Evolutionary conservation across 1,139 yeast genomes (phyloP).

Genomic region (Debaryomyces nepalensis): DNA sequence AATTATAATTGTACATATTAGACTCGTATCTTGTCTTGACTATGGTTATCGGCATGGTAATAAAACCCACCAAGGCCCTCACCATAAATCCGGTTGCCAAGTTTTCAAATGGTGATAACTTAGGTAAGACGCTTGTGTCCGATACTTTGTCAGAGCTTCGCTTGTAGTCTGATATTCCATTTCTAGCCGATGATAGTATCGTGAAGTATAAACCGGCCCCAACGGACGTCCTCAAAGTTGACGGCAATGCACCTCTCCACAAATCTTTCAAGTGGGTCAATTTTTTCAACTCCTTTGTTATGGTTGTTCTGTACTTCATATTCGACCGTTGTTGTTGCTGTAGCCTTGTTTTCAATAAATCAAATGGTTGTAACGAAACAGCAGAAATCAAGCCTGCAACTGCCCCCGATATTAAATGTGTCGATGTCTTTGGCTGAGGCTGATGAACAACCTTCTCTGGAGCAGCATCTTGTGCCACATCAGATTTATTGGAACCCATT

Average conservation of each 20-base stretch:
- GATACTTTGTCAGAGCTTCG: constrained; percentile 15
- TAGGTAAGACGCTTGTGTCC: constrained; percentile 59
- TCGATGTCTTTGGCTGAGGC: constrained; percentile 21
- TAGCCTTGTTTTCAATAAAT: constrained; percentile 82
- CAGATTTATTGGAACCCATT: constrained; percentile 8
- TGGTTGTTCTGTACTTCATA: constrained; percentile 40
- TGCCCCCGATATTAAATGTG: constrained; percentile 82
- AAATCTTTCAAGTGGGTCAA: constrained; percentile 56
- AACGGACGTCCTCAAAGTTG: constrained; percentile 84
- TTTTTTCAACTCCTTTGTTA: constrained; percentile 49
- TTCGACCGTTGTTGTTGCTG: constrained; percentile 66
- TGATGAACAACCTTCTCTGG: constrained; percentile 1
- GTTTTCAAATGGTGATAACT: constrained; percentile 70
- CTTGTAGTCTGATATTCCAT: constrained; percentile 48
- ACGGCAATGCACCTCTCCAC: constrained; percentile 95
- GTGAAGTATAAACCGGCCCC: constrained; percentile 91
- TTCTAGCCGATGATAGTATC: constrained; percentile 64
- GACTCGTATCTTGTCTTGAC: constrained; percentile 88
- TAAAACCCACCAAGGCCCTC: constrained; percentile 78
- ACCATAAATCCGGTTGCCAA: constrained; percentile 77
- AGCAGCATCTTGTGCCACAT: background rate
- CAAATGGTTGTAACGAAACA: constrained; percentile 84
- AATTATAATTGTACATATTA: constrained; percentile 68
- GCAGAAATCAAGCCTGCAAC: constrained; percentile 87
- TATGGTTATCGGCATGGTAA: constrained; percentile 99